Evolutionary conservation across 768 basidiomycete species (phyloP), one percentile per base, ranked within the genome.

Genomic region (Mycena capillaripes): DNA sequence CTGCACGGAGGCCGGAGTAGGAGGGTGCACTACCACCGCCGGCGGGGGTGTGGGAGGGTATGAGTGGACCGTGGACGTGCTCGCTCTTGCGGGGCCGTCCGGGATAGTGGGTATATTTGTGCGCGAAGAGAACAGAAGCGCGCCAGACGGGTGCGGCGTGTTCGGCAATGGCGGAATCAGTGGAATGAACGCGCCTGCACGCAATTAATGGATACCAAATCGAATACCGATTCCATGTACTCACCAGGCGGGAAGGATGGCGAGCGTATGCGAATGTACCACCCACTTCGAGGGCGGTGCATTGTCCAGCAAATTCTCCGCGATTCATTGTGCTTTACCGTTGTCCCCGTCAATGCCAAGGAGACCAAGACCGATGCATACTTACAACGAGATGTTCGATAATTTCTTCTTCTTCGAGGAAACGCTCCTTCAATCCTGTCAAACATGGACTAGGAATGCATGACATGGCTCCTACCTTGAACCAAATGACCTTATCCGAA

Each of bases 231-330:
- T 17, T n/a, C 14, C 7, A 53, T 23, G 4, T 4, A 40, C 70
- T 38, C 29, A 70, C 70, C 82, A 16, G 89, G 91, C 0, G 93
- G 92, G 73, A 95, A 95, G 5, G 85, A 76, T 0, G 95, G 94
- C 2, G 93, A 84, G 40, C 92, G 89, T 29, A 96, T 82, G 48
- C 92, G 92, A 70, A 96, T 90, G 80, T 95, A 96, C 95, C 95
- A 96, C 53, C 95, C 95, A 32, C 92, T 89, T 68, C 90, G 89
- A 1, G 95, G 95, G 7, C 91, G 89, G 78, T 95, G 95, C 30
- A 95, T 89, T 12, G 89, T 89, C 95, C 95, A 96, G 66, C 88
- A 86, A 2, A 94, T 79, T 0, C 87, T 86, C 27, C 88, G 89
- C 5, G 88, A 90, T n/a, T 89, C 86, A 46, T 92, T 92, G 68